Evolutionary conservation across 139 green algal genomes (phyloP), one percentile per base, ranked within the genome.

Genomic region (Coelastrella sp.): DNA sequence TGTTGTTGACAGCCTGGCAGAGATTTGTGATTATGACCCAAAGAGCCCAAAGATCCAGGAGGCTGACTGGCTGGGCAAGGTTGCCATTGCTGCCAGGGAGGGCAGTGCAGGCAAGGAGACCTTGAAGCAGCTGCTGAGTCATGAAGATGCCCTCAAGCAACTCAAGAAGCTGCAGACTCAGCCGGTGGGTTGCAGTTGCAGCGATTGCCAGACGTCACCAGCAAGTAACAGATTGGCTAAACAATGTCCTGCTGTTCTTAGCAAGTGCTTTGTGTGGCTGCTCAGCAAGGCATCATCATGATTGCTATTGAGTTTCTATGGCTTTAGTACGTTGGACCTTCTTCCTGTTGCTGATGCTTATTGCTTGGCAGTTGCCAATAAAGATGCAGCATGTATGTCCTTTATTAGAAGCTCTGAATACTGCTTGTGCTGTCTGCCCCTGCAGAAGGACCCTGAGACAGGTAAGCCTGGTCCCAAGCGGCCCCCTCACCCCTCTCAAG

Each of bases 1-100:
- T 30, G 32, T 45, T 6, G 60, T 71, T 34, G 30, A 74, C 1
- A 5, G 32, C 9, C 60, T 84, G 0, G 38, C 60, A 9, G n/a
- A 75, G 27, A 19, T 84, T 8, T 84, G 78, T 53, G 51, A 38
- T 6, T 25, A 63, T 23, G 60, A 74, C 78, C 21, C n/a, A 17
- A 45, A 27, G 6, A 71, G 78, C 11, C 2, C 27, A 11, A 84
- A 84, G 62, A 35, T 76, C 9, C 57, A 84, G 78, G 60, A 84
- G 27, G 78, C 78, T n/a, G 57, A 43, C 32, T 84, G 78, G 78
- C 38, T 50, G 25, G 78, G 78, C 43, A 62, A 84, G 37, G 27
- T 84, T 64, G 27, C 32, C 9, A 38, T 45, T 13, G 78, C 78
- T 62, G 78, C 78, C 1, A 48, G 60, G 1, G 53, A 57, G 11